Evolutionary conservation across 768 basidiomycete species (phyloP), one percentile per base, ranked within the genome.

Genomic region (Mycena metata): DNA sequence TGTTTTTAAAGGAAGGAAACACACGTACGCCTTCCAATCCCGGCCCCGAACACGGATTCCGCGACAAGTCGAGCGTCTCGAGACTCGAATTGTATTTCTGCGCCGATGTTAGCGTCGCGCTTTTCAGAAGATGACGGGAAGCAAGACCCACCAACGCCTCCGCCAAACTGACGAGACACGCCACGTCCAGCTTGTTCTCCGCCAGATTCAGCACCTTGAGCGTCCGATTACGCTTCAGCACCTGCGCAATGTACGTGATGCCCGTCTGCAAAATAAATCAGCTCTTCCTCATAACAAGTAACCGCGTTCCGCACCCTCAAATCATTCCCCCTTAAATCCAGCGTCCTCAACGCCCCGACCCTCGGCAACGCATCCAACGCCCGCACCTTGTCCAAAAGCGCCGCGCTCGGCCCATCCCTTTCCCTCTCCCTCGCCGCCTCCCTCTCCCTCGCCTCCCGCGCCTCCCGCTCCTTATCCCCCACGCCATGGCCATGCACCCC

Each of bases 81-180:
- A 99, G 82, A 59, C 90, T 89, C 2, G 93, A 88, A 75, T 99
- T 99, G 76, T 97, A 98, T 91, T 98, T 98, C 92, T 97, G 69
- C 26, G n/a, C 0, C 19, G 9, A 11, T 21, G 23, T 71, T 13
- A 72, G 39, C 26, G 12, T 26, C 51, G 21, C 6, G 30, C 17
- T 21, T 21, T 17, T 15, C 15, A 23, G 24, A 6, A 67, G 0
- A 50, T 16, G 55, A 46, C 26, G 21, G 51, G 45, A n/a, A 26
- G 64, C 30, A 23, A 42, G 54, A 82, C 90, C 72, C 64, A 96
- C 96, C 77, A 99, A 78, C 1, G 96, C 93, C 78, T 99, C 97
- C 0, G 96, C 96, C 16, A 99, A 84, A 0, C 86, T 82, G 2
- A 91, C 88, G 12, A 99, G 82, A 60, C 95, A 94, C 11, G 86